A percentile compares a stretch with the other conserved stretches of the same genome.
These are phyloP conservation scores for Colletotrichum brevisporum DNA, from an alignment of 2,329 filamentous ascomycete species.

Conservation along the genomic window DNA sequence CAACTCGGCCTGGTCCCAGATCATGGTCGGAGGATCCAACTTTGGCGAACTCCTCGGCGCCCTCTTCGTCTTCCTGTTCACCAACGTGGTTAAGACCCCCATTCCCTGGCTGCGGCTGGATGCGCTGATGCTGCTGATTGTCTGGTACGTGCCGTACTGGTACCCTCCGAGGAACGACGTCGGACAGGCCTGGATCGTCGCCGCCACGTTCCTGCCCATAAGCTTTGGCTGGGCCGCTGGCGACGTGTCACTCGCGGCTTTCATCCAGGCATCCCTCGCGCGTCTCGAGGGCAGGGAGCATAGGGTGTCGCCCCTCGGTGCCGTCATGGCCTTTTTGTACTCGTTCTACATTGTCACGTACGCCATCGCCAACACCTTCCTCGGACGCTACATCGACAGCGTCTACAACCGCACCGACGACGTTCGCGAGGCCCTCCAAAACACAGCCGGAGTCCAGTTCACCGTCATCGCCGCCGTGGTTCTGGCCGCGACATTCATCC, in stretches of 20 bases:
- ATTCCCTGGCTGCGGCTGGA: constrained; percentile 66
- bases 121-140: constrained; percentile 59
- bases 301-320: constrained; percentile 63
- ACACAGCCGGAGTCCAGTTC: constrained; percentile 63
- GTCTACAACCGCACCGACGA: constrained; percentile 50
- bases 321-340: constrained; percentile 67
- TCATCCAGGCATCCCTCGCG: constrained; percentile 64
- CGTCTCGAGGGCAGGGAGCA: constrained; percentile 58
- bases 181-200: constrained; percentile 53
- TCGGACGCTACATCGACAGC: constrained; percentile 61
- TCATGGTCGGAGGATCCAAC: constrained; percentile 66
- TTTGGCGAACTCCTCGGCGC: constrained; percentile 65
- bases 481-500: constrained; percentile 60
- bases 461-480: constrained; percentile 58
- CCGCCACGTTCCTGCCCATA: constrained; percentile 57
- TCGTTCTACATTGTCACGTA: constrained; percentile 64
- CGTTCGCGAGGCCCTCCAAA: constrained; percentile 56
- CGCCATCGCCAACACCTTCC: constrained; percentile 58
- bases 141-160: constrained; percentile 65
- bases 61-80: constrained; percentile 63
- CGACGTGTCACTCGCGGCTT: constrained; percentile 64
- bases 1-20: constrained; percentile 63
- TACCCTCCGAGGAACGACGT: constrained; percentile 55
- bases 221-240: constrained; percentile 66
- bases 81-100: constrained; percentile 62